Conservation (phyloP, 768 basidiomycete genomes). For the Pseudohyphozyma bogoriensis region DNA sequence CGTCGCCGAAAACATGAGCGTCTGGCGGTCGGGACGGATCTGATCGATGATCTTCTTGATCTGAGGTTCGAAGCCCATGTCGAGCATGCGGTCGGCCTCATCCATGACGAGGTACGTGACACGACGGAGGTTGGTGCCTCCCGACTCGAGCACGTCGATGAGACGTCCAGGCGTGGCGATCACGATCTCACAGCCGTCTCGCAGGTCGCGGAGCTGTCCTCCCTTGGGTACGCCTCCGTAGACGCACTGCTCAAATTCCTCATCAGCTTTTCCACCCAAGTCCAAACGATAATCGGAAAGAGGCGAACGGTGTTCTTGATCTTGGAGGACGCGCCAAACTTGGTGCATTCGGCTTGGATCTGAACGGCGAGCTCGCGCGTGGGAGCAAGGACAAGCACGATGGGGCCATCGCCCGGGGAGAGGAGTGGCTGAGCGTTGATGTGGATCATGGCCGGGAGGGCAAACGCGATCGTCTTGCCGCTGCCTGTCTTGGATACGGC, state of each 20-base stretch:
- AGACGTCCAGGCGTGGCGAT: slow-evolving; percentile 99
- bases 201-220: slow-evolving; percentile 92
- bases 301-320: slow-evolving; percentile 58
- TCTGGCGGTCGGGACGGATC: slow-evolving; percentile 92
- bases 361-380: slow-evolving; percentile 98
- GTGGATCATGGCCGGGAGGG: slow-evolving; percentile 97
- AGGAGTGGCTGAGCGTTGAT: slow-evolving; percentile 98
- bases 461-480: slow-evolving; percentile 97
- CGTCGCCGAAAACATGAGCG: slow-evolving; percentile 96
- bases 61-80: slow-evolving; percentile 99
- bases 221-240: slow-evolving; percentile 99
- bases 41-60: slow-evolving; percentile 96
- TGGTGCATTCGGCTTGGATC: slow-evolving; percentile 96
- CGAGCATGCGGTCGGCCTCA: slow-evolving; percentile 99
- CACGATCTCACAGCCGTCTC: slow-evolving; percentile 92
- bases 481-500: slow-evolving; percentile 98
- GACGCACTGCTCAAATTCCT: too few species aligned
- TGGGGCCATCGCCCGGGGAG: slow-evolving; percentile 88
- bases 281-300: background rate
- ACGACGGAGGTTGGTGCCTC: slow-evolving; percentile 91
- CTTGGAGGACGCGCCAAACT: slow-evolving; percentile 80
- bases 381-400: slow-evolving; percentile 89
- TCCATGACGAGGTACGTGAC: slow-evolving; percentile 98
- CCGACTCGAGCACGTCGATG: slow-evolving; percentile 96
- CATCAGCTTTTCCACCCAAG: slow-evolving; percentile 43